Conservation (phyloP, 352 stramenopile genomes). For the Phytophthora pini region DNA sequence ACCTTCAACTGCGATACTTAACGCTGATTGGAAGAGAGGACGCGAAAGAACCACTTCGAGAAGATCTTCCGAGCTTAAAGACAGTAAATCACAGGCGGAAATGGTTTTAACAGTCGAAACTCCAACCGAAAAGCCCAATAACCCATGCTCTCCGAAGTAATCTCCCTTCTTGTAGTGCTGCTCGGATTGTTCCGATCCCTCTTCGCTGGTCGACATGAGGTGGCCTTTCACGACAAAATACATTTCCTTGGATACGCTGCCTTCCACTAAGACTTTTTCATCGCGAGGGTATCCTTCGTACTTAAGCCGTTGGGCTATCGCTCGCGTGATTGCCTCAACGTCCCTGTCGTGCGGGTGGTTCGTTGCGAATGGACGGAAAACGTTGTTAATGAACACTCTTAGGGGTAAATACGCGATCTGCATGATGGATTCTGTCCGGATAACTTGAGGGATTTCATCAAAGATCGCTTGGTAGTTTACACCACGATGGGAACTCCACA, state of each 20-base stretch:
- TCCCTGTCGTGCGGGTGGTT: slow-evolving; percentile 36
- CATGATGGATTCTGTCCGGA: slow-evolving; percentile 58
- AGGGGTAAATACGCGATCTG: slow-evolving; percentile 52
- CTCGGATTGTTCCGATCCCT: background rate
- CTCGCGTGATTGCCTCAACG: slow-evolving; percentile 39
- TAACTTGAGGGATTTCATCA: slow-evolving; percentile 56
- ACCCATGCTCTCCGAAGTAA: slow-evolving; percentile 66
- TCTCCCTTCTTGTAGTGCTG: slow-evolving; percentile 48
- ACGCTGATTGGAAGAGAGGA: slow-evolving; percentile 28
- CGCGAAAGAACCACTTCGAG: slow-evolving; percentile 50
- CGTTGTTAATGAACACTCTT: slow-evolving; percentile 39
- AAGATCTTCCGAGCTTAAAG: slow-evolving; percentile 50
- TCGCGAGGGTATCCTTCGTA: slow-evolving; percentile 75
- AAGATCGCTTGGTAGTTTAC: slow-evolving; percentile 68
- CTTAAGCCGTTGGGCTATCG: slow-evolving; percentile 55
- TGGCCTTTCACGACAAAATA: slow-evolving; percentile 75
- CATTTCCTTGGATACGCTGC: slow-evolving; percentile 69
- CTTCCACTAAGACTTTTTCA: slow-evolving; percentile 67
- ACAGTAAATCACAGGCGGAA: slow-evolving; percentile 29
- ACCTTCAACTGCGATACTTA: slow-evolving; percentile 49
- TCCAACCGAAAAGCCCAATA: slow-evolving; percentile 63
- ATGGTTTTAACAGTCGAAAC: slow-evolving; percentile 40
- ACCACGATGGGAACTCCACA: slow-evolving; percentile 65
- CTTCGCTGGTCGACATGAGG: slow-evolving; percentile 34
- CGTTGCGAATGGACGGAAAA: slow-evolving; percentile 55